Conservation (phyloP, 331 rosid species). For the Cydonia oblonga region DNA sequence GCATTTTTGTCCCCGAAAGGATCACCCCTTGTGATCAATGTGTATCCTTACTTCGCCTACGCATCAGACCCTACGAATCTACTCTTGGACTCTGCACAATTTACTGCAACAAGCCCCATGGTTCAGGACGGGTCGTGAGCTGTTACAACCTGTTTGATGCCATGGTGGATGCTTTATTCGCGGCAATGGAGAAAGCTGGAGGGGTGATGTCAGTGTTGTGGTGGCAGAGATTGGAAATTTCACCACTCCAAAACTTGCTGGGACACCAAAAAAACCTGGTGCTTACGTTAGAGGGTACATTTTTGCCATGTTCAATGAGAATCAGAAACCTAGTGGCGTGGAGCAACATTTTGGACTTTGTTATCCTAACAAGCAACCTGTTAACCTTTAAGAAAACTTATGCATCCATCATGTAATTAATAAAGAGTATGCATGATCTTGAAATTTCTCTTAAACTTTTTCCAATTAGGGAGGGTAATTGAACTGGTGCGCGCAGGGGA, state of each 20-base stretch:
- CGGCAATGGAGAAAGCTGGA: constrained; percentile 12
- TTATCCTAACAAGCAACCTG: constrained; percentile 8
- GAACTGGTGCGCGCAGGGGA: not conserved
- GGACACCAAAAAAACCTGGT: constrained; percentile 7
- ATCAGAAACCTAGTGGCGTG: constrained; percentile 2
- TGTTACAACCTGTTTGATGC: constrained; percentile 25
- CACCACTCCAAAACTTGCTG: constrained; percentile 10
- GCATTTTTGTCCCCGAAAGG: not conserved
- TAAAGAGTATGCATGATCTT: not conserved
- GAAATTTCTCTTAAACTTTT: not conserved
- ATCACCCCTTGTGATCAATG: constrained; percentile 12
- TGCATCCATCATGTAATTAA: not conserved
- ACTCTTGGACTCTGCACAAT: not conserved
- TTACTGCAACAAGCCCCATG: not conserved
- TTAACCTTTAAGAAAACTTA: not conserved
- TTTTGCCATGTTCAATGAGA: constrained; percentile 18
- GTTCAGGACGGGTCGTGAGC: not conserved
- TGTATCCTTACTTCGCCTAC: not conserved
- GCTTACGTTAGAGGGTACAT: constrained; percentile 8
- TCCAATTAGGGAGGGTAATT: not conserved
- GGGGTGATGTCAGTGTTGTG: not conserved
- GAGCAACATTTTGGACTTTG: constrained; percentile 14
- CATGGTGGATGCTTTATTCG: constrained; percentile 22
- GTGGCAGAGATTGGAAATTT: constrained; percentile 8
- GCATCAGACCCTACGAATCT: not conserved